These are phyloP conservation scores for Yamadazyma sp. DNA, from an alignment of 1,139 yeast genomes.

Conservation along the genomic window DNA sequence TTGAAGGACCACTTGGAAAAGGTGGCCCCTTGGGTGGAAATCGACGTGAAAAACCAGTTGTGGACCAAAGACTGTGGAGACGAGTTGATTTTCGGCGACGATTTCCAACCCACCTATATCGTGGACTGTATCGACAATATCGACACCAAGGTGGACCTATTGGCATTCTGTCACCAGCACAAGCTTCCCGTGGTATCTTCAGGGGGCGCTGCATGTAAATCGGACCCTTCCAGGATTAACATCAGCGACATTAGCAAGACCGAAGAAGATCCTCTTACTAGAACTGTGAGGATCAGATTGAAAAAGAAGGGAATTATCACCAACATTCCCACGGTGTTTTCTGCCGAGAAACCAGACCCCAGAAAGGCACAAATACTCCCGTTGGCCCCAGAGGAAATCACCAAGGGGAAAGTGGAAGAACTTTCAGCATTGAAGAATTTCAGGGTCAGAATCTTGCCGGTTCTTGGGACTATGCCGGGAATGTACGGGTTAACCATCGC, in stretches of 20 bases:
- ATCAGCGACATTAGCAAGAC: slow-evolving; percentile 52
- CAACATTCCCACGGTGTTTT: slow-evolving; percentile 85
- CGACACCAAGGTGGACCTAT: slow-evolving; percentile 88
- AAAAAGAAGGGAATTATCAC: slow-evolving; percentile 72
- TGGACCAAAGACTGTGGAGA: slow-evolving; percentile 72
- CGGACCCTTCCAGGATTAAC: slow-evolving; percentile 49
- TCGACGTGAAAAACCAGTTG: slow-evolving; percentile 74
- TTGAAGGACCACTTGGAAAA: slow-evolving; percentile 60
- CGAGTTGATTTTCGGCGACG: slow-evolving; percentile 53
- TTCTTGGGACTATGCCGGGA: slow-evolving; percentile 94
- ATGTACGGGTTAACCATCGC: slow-evolving; percentile 91
- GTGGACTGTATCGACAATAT: slow-evolving; percentile 96
- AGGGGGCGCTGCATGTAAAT: slow-evolving; percentile 90
- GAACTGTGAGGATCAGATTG: slow-evolving; percentile 80
- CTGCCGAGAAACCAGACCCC: slow-evolving; percentile 96
- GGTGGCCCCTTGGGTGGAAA: slow-evolving; percentile 89
- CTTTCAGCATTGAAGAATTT: slow-evolving; percentile 84
- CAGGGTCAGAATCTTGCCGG: slow-evolving; percentile 91
- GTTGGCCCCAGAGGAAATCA: slow-evolving; percentile 73
- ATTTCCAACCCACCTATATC: slow-evolving; percentile 65
- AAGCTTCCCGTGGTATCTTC: slow-evolving; percentile 72
- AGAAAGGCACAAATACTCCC: slow-evolving; percentile 86
- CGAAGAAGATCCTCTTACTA: slow-evolving; percentile 92
- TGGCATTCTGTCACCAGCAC: slow-evolving; percentile 66
- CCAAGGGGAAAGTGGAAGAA: slow-evolving; percentile 83